Evolutionary conservation across 805 yeast genomes (phyloP).

Genomic region (Candida khao-thaluensis): DNA sequence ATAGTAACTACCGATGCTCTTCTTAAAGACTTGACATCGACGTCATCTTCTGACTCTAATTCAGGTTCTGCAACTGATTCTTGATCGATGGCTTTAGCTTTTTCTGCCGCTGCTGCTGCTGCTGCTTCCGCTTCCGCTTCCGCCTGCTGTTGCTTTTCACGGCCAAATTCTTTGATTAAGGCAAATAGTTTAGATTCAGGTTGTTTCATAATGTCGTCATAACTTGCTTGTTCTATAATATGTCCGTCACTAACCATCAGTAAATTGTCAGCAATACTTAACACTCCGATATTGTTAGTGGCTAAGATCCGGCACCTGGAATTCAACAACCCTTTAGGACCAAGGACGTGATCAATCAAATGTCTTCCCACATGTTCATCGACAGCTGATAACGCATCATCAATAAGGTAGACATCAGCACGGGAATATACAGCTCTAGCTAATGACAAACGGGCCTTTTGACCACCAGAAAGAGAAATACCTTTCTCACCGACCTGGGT

Average conservation of each 20-base stretch:
- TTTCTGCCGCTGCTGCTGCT: slow-evolving; percentile 18
- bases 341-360: slow-evolving; percentile 76
- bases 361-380: slow-evolving; percentile 96
- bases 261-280: slow-evolving; percentile 70
- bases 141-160: slow-evolving; percentile 19
- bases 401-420: slow-evolving; percentile 86
- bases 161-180: slow-evolving; percentile 63
- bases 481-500: slow-evolving; percentile 98
- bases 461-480: slow-evolving; percentile 94
- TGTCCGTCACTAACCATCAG: slow-evolving; percentile 69
- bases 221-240: slow-evolving; percentile 65
- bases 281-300: slow-evolving; percentile 81
- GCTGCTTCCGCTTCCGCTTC: slow-evolving; percentile 10
- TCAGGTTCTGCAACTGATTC: slow-evolving; percentile 21
- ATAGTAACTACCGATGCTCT: slow-evolving; percentile 63
- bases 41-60: slow-evolving; percentile 30
- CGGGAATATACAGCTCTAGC: slow-evolving; percentile 96
- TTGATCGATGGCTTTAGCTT: slow-evolving; percentile 17
- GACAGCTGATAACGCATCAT: slow-evolving; percentile 93
- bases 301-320: slow-evolving; percentile 77
- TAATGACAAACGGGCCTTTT: slow-evolving; percentile 89
- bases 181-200: slow-evolving; percentile 50
- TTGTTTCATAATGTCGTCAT: slow-evolving; percentile 47
- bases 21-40: slow-evolving; percentile 43
- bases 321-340: slow-evolving; percentile 73